Evolutionary conservation across 116 monocot species (phyloP).

Genomic region (Zostera marina): DNA sequence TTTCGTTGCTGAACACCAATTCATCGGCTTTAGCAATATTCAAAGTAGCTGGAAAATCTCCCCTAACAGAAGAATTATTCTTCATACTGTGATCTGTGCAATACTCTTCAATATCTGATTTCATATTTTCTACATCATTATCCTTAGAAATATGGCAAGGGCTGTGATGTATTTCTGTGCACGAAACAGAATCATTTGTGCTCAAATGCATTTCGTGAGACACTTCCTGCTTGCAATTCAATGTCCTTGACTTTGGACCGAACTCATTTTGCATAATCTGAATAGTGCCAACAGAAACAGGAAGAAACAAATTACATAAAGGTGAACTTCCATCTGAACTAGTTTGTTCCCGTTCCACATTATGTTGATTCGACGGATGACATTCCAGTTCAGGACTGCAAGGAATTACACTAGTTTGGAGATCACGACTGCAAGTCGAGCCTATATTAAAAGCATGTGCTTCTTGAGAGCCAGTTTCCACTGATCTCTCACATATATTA

Average conservation of each 20-base stretch:
- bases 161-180: constrained; percentile 3
- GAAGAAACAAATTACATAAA: not conserved
- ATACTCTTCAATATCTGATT: constrained; percentile 6
- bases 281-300: not conserved
- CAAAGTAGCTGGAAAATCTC: constrained; percentile 10
- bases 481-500: not conserved
- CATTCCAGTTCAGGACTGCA: constrained; percentile 2
- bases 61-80: constrained; percentile 19
- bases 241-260: not conserved
- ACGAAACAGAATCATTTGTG: not conserved
- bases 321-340: not conserved
- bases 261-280: not conserved
- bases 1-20: not conserved
- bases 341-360: constrained; percentile 2
- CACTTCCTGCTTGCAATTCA: not conserved
- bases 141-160: not conserved
- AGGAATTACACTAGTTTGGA: constrained; percentile 2
- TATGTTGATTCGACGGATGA: not conserved
- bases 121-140: constrained; percentile 4
- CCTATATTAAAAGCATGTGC: not conserved
- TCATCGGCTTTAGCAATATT: constrained; percentile 6
- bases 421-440: not conserved
- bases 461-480: not conserved
- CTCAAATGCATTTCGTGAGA: not conserved
- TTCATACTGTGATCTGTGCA: constrained; percentile 9